Percentiles rank a stretch among this genome's conserved stretches.
phyloP scores from a whole-genome alignment of 2,329 filamentous ascomycete species.

The Colletotrichum orbiculare region DNA sequence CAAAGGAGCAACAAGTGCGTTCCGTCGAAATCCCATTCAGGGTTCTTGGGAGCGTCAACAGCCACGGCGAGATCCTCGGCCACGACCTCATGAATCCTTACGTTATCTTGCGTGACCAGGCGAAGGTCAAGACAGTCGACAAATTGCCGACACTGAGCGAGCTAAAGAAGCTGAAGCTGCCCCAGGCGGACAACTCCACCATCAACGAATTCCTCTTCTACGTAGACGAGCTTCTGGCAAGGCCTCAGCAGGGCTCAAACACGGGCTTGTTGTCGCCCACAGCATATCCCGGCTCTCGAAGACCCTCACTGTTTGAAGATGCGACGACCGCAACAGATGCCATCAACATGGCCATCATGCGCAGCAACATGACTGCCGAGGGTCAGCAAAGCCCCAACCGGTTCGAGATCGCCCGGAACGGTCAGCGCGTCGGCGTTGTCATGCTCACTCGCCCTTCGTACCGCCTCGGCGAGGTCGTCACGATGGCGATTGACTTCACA shows the following conservation, averaged over 20 bases:
- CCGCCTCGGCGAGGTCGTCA: constrained; percentile 87
- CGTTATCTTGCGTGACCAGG: constrained; percentile 86
- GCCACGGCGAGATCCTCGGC: constrained; percentile 86
- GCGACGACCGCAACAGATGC: constrained; percentile 79
- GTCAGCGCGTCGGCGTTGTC: constrained; percentile 90
- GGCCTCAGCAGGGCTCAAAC: constrained; percentile 63
- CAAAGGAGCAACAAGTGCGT: constrained; percentile 83
- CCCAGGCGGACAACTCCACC: constrained; percentile 29
- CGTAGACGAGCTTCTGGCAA: constrained; percentile 78
- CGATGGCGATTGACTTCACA: constrained; percentile 85
- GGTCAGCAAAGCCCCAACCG: constrained; percentile 87
- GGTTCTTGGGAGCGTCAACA: constrained; percentile 92
- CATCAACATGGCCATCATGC: constrained; percentile 90
- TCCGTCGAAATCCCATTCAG: constrained; percentile 95
- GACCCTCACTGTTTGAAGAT: constrained; percentile 66
- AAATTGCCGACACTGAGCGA: constrained; percentile 41
- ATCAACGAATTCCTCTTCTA: constrained; percentile 79
- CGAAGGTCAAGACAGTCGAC: constrained; percentile 69
- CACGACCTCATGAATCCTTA: constrained; percentile 97
- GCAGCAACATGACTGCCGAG: constrained; percentile 76
- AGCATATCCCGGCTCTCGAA: constrained; percentile 65
- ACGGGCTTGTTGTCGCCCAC: constrained; percentile 79
- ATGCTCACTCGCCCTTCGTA: constrained; percentile 90
- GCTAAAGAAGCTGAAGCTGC: constrained; percentile 32
- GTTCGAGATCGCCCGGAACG: constrained; percentile 94